Conservation (phyloP, 257 asterid species). For the Rauvolfia tetraphylla region DNA sequence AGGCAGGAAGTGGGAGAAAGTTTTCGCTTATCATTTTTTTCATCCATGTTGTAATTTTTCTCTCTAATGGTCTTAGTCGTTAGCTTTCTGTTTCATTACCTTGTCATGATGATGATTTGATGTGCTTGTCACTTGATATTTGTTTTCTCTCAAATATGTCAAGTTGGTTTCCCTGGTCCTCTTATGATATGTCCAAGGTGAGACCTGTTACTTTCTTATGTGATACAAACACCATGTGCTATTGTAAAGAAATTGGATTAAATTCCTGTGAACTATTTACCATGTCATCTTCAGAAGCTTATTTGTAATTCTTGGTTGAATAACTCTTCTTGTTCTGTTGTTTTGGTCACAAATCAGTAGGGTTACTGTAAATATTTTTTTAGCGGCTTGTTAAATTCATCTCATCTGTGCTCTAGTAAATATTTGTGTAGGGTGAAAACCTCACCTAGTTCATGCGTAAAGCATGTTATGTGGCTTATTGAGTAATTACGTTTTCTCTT, state of each 20-base stretch:
- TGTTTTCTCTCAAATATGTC: not conserved
- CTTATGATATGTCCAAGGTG: not conserved
- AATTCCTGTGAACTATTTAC: not conserved
- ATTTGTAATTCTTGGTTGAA: not conserved
- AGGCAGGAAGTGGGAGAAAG: no score
- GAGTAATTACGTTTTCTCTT: not conserved
- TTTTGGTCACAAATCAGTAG: not conserved
- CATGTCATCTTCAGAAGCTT: not conserved
- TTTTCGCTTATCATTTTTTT: not conserved
- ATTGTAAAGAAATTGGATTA: not conserved
- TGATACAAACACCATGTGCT: not conserved
- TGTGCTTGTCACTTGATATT: not conserved
- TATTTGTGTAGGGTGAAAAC: not conserved
- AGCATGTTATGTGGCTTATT: not conserved
- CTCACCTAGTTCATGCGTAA: not conserved
- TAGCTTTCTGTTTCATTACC: not conserved
- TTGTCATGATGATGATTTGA: not conserved
- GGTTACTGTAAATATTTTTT: not conserved
- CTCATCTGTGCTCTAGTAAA: not conserved
- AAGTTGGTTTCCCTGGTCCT: not conserved
- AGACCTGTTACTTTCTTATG: not conserved
- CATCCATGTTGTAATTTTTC: no score
- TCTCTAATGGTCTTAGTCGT: not conserved
- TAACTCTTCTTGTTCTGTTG: not conserved
- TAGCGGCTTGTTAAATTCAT: not conserved